phyloP scores from a whole-genome alignment of 108 stramenopile species.

The Pseudonitzschia pungens region DNA sequence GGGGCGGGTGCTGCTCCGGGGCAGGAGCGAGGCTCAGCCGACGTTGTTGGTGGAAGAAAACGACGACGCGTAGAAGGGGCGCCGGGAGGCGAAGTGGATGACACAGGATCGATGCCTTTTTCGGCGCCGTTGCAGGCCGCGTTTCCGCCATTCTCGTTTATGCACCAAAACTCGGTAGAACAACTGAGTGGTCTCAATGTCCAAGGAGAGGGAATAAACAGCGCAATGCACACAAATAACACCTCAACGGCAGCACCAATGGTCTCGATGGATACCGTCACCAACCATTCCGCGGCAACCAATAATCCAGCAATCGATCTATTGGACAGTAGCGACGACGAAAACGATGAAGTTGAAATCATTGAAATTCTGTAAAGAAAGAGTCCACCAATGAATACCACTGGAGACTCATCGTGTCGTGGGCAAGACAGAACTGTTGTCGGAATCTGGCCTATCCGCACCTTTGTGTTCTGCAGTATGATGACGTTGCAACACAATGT shows the following conservation, averaged over 20 bases:
- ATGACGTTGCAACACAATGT: no score
- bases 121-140: not conserved
- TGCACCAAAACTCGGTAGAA: not conserved
- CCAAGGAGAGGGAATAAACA: not conserved
- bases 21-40: not conserved
- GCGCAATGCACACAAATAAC: not conserved
- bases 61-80: not conserved
- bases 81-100: not conserved
- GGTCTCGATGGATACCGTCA: not conserved
- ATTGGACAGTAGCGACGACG: slow-evolving; percentile 13
- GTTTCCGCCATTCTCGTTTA: not conserved
- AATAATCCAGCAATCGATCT: slow-evolving; percentile 10
- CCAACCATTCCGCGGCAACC: not conserved
- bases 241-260: not conserved
- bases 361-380: slow-evolving; percentile 5
- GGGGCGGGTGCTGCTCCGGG: not conserved
- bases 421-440: not conserved
- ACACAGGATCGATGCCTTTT: not conserved
- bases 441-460: not conserved
- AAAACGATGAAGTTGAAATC: slow-evolving; percentile 7
- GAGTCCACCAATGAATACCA: not conserved
- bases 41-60: not conserved
- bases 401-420: not conserved
- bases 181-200: not conserved
- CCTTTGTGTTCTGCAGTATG: no score